Base-by-base conservation (phyloP, 106 monocot species). In the Dioscorea dumetorum region DNA sequence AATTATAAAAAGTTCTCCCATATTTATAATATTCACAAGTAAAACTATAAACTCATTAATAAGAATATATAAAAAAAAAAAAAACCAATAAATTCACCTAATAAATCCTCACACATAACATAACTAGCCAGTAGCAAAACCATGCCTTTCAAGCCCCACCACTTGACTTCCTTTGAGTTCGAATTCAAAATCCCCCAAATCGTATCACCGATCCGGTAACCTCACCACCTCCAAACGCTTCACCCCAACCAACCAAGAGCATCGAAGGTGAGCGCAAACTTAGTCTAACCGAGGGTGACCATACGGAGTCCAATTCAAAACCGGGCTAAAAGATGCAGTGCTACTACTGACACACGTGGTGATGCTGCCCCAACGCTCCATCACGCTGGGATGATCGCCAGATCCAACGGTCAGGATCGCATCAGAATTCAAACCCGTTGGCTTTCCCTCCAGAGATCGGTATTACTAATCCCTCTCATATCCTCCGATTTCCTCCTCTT, bases 391-490 rank as follows among this genome's bases (percentile, higher is more conserved):
- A 66, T 66, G 50, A 19, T 23, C 50, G 24, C 66, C 66, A 14
- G 8, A 50, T 14, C 28, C 15, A 15, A 50, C 50, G 66, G 23
- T 12, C 50, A 2, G 8, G 51, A 50, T 51, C 24, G 12, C 17
- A 49, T 24, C 13, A 20, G 24, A 66, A 50, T 66, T 66, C 66
- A 66, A 66, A 66, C 20, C 24, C 50, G 7, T 23, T 24, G 5
- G 16, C 64, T 15, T 66, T 66, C 66, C 66, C 66, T 50, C 66
- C 66, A 19, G 6, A 28, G 61, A 62, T 62, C 14, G 24, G 16
- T 32, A 62, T 10, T 62, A 61, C 12, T 15, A 15, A 24, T 14
- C 15, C 14, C 28, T 14, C 22, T 32, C 28, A 31, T 16, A 2
- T n/a, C n/a, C n/a, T n/a, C n/a, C n/a, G n/a, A n/a, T n/a, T n/a